These are phyloP conservation scores for Candida michaelii DNA, from an alignment of 805 yeast genomes.

Conservation along the genomic window DNA sequence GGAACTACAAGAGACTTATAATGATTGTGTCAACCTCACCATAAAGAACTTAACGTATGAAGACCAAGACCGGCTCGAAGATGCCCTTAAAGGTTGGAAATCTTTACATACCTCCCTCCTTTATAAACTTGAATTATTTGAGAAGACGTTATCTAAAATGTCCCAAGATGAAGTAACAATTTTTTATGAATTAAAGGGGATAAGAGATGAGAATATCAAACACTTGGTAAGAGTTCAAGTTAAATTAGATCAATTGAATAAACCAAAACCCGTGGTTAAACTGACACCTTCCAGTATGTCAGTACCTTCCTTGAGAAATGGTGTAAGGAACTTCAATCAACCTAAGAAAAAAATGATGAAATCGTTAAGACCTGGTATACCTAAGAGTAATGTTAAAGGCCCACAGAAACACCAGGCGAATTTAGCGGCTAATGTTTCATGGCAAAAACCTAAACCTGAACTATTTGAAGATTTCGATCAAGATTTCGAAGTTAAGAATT, in stretches of 20 bases:
- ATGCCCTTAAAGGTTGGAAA: conserved; percentile 73
- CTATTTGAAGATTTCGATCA: conserved; percentile 43
- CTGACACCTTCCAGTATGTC: conserved; percentile 15
- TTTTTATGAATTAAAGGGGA: conserved; percentile 32
- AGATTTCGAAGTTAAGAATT: conserved; percentile 23
- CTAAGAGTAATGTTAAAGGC: conserved; percentile 1
- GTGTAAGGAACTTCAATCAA: conserved; percentile 11
- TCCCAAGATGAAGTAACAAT: conserved; percentile 24
- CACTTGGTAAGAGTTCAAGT: conserved; percentile 43
- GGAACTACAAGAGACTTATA: conserved; percentile 58
- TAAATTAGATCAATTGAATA: conserved; percentile 36
- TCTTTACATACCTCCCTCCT: conserved; percentile 62
- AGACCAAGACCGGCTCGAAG: conserved; percentile 49
- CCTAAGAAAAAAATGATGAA: conserved; percentile 23
- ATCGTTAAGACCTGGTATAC: conserved; percentile 24
- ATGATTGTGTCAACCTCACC: conserved; percentile 60
- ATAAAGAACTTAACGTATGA: conserved; percentile 58
- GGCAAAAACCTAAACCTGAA: conserved; percentile 27
- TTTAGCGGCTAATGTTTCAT: conserved; percentile 30
- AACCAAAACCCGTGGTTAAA: conserved; percentile 14
- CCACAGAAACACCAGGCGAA: conserved; percentile 23
- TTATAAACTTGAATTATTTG: conserved; percentile 56
- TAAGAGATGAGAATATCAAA: conserved; percentile 43
- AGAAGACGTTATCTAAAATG: conserved; percentile 33
- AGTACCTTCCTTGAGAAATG: conserved; percentile 28